Conservation (phyloP, 1,284 basidiomycete genomes). For the Meripilus lineatus region DNA sequence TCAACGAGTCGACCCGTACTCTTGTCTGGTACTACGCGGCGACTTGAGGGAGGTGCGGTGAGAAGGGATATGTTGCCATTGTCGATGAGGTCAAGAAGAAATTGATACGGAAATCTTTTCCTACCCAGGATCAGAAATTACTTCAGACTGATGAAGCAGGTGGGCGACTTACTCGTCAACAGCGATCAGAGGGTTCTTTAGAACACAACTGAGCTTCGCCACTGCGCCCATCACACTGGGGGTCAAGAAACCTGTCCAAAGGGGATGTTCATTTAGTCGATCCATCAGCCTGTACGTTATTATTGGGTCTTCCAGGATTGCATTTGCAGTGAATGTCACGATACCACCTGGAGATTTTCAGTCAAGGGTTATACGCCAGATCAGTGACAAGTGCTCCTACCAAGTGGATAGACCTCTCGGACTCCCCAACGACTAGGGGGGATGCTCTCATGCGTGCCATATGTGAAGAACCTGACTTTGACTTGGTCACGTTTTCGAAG, state of each 20-base stretch:
- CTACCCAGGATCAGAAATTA: not conserved
- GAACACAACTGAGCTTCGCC: constrained; percentile 23
- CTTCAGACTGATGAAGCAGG: not conserved
- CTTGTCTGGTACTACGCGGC: constrained; percentile 4
- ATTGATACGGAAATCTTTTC: no score
- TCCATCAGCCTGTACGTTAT: constrained; percentile 41
- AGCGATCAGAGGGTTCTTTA: constrained; percentile 17
- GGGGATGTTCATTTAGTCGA: constrained; percentile 49
- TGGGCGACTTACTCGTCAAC: constrained; percentile 17
- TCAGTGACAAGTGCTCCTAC: constrained; percentile 39
- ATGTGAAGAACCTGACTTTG: constrained; percentile 56
- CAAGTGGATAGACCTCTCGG: constrained; percentile 58
- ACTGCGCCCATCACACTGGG: constrained; percentile 53
- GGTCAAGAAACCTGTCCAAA: constrained; percentile 61
- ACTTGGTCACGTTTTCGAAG: constrained; percentile 37
- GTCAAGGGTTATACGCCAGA: no score
- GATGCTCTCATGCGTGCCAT: constrained; percentile 54
- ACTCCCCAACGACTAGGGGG: constrained; percentile 50
- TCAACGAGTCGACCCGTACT: constrained; percentile 9
- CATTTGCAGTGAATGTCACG: constrained; percentile 57
- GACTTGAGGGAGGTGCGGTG: constrained; percentile 33
- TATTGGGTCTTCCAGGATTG: constrained; percentile 46
- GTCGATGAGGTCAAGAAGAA: constrained; percentile 43
- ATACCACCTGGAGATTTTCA: constrained; percentile 60
- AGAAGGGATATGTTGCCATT: constrained; percentile 48